Percentiles rank a stretch among this genome's conserved stretches.
These are phyloP conservation scores for Chlamydomonas urium DNA, from an alignment of 139 green algal species.

Conservation along the genomic window DNA sequence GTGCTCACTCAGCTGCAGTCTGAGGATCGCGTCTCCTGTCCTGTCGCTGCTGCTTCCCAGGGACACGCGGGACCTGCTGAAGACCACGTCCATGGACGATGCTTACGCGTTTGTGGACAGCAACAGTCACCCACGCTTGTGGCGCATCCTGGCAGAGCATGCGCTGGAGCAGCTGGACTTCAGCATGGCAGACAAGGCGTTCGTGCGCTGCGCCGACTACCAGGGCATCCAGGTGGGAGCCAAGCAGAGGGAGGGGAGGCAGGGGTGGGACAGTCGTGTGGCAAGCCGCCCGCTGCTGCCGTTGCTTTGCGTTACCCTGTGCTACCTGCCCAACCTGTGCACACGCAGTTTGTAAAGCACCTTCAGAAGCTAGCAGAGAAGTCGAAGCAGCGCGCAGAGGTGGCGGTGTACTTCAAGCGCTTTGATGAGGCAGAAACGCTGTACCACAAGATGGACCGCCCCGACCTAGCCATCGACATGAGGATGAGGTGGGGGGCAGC, in stretches of 20 bases:
- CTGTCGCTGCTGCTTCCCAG: no score
- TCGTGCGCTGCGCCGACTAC: conserved; percentile 34
- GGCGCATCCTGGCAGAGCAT: conserved; percentile 73
- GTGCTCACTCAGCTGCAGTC: no score
- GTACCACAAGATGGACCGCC: conserved; percentile 69
- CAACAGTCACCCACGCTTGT: conserved; percentile 68
- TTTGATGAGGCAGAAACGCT: conserved; percentile 77
- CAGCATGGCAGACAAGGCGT: conserved; percentile 60
- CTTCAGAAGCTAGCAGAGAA: conserved; percentile 55
- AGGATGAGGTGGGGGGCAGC: conserved; percentile 64
- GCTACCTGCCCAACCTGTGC: not conserved
- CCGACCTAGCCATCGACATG: conserved; percentile 75
- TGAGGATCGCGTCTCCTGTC: no score
- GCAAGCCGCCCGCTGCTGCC: no score
- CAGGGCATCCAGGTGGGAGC: conserved; percentile 30
- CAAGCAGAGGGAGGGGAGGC: not conserved
- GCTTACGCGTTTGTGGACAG: conserved; percentile 62
- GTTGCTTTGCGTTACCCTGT: no score
- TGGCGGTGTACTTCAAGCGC: conserved; percentile 64
- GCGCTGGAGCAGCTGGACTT: conserved; percentile 66
- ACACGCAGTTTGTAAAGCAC: conserved; percentile 78
- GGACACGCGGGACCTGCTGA: conserved; percentile 62
- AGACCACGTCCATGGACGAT: conserved; percentile 47
- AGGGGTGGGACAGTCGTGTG: not conserved
- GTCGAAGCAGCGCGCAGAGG: conserved; percentile 70